A percentile compares a stretch with the other conserved stretches of the same genome.
These are phyloP conservation scores for Ciborinia camelliae DNA, from an alignment of 2,329 filamentous ascomycete genomes.

Conservation along the genomic window DNA sequence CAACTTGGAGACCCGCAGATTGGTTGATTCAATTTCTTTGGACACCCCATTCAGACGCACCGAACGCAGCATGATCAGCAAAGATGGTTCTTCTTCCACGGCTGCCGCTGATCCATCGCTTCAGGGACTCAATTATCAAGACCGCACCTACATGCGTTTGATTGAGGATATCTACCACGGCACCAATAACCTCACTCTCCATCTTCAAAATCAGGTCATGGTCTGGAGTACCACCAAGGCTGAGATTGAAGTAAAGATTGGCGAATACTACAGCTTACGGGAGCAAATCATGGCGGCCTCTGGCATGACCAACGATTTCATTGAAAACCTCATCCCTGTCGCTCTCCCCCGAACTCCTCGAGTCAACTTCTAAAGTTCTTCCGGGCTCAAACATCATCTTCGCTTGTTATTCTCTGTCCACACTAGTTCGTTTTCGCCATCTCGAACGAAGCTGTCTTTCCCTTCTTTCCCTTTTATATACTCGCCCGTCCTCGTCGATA, in stretches of 20 bases:
- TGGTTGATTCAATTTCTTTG: conserved; percentile 1
- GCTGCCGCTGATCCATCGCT: not conserved
- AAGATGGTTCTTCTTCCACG: not conserved
- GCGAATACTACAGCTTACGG: conserved; percentile 6
- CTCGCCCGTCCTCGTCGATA: too few relatives aligned
- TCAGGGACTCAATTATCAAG: not conserved
- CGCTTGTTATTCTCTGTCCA: too few relatives aligned
- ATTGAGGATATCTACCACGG: conserved; percentile 11
- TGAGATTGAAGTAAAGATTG: conserved; percentile 2
- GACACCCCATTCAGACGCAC: conserved; percentile 1
- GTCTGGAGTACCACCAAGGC: conserved; percentile 2
- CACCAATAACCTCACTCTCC: conserved; percentile 8
- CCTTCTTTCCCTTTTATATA: too few relatives aligned
- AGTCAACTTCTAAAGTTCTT: not conserved
- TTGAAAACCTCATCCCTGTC: not conserved
- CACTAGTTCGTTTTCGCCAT: too few relatives aligned
- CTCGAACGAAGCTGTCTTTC: too few relatives aligned
- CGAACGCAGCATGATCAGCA: conserved; percentile 6
- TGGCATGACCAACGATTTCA: conserved; percentile 11
- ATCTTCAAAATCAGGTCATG: conserved; percentile 9
- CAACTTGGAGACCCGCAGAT: not conserved
- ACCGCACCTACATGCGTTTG: conserved; percentile 9
- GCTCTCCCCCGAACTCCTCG: conserved; percentile 5
- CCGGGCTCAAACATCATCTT: not conserved
- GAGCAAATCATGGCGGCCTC: conserved; percentile 5